A percentile compares a stretch with the other conserved stretches of the same genome.
Evolutionary conservation across 257 asterid genomes (phyloP).

Genomic region (Euphrasia confusa): DNA sequence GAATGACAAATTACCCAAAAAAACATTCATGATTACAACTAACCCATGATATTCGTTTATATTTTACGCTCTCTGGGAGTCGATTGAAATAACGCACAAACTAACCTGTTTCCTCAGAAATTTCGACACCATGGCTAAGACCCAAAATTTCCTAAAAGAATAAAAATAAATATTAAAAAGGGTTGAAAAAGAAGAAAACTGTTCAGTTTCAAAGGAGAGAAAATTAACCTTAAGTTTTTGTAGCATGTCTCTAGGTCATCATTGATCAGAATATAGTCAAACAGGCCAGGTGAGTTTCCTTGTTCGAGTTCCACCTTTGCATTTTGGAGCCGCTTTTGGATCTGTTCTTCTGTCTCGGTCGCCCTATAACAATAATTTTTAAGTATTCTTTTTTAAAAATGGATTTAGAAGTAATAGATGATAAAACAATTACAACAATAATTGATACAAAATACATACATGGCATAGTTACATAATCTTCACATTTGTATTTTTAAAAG

Average conservation of each 20-base stretch:
- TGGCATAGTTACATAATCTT: no score
- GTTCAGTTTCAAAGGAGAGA: constrained; percentile 8
- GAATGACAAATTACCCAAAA: neutral
- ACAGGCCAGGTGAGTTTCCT: constrained; percentile 64
- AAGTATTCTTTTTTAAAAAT: constrained; percentile 11
- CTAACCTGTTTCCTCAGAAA: constrained; percentile 45
- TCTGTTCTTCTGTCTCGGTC: constrained; percentile 90
- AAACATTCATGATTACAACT: neutral
- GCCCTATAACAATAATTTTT: constrained; percentile 40
- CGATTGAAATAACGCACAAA: neutral
- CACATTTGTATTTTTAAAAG: no score
- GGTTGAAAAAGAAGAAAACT: neutral
- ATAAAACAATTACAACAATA: no score
- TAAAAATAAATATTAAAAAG: neutral
- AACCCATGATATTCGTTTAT: neutral
- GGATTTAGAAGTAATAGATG: no score
- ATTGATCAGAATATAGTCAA: constrained; percentile 73
- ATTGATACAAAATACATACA: no score
- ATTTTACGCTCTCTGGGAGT: neutral
- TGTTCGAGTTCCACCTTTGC: constrained; percentile 77
- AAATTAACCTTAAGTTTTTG: constrained; percentile 62
- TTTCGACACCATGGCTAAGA: constrained; percentile 37
- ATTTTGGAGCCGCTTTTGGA: constrained; percentile 76
- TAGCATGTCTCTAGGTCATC: constrained; percentile 71
- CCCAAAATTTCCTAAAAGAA: constrained; percentile 57